phyloP scores from a whole-genome alignment of 495 filamentous ascomycete species.

The Cairneyella variabilis region DNA sequence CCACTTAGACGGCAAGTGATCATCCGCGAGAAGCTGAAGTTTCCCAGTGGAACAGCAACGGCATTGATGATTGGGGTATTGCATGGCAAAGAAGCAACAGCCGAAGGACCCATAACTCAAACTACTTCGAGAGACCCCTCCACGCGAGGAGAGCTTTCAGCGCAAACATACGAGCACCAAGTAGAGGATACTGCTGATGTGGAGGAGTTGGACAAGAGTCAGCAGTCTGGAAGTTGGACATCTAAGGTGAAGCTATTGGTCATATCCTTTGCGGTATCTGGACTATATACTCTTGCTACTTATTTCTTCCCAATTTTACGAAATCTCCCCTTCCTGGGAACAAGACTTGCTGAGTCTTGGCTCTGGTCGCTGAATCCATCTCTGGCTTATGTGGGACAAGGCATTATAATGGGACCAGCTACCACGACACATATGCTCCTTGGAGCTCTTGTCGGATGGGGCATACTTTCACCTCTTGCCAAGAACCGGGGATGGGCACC shows the following conservation, averaged over 20 bases:
- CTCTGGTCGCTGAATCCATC: conserved; percentile 96
- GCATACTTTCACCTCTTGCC: conserved; percentile 80
- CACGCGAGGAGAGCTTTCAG: not conserved
- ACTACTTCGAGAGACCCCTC: not conserved
- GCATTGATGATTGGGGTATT: conserved; percentile 87
- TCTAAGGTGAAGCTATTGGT: conserved; percentile 49
- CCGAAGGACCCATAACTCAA: conserved; percentile 9
- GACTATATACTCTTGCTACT: conserved; percentile 70
- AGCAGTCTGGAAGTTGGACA: conserved; percentile 39
- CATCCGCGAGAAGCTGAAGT: conserved; percentile 84
- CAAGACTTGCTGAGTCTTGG: conserved; percentile 71
- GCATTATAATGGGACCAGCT: conserved; percentile 85
- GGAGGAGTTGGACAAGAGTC: conserved; percentile 18
- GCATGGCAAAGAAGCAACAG: conserved; percentile 50
- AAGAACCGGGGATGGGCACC: conserved; percentile 86
- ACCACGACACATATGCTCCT: conserved; percentile 96
- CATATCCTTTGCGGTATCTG: conserved; percentile 48
- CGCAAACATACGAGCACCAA: not conserved
- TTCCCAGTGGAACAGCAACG: conserved; percentile 92
- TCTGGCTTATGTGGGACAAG: conserved; percentile 87
- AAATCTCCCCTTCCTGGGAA: conserved; percentile 80
- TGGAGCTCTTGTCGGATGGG: conserved; percentile 90
- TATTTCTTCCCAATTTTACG: conserved; percentile 89
- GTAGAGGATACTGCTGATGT: conserved; percentile 10
- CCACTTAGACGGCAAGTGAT: conserved; percentile 84